Evolutionary conservation across 345 rosid species (phyloP), one percentile per base, ranked within the genome.

Genomic region (Arabidopsis thaliana): DNA sequence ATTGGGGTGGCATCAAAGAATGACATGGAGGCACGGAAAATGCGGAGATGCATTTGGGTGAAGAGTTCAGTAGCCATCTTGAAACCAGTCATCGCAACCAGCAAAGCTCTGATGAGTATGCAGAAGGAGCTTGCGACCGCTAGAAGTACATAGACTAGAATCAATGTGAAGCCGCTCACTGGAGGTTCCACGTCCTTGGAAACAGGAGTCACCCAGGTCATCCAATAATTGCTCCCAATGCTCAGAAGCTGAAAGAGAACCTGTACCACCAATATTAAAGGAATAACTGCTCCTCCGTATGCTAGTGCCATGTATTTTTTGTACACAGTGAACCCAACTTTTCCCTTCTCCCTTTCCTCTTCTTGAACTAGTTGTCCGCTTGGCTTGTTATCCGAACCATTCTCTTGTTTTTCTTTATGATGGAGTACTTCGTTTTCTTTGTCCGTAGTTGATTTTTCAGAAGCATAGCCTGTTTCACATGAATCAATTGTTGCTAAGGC

Each of bases 311-410:
- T 75, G 61, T 85, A 90, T 23, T 86, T 85, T 90, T 88, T 77
- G 82, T 87, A 93, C 7, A 93, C 91, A 1, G 78, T 38, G 74
- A 87, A 82, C 59, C 93, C 90, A 12, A 93, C 98, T 51, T 74
- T 82, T 3, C 98, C 98, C 81, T 86, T 93, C 80, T 88, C 95
- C 66, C 97, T 86, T 75, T 93, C 98, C 51, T 93, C 98, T 78
- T 89, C 95, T 80, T 90, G 89, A 59, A 93, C 84, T 69, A 93
- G 86, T 79, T 93, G 96, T 58, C 87, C 87, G 72, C 82, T 83
- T 41, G 86, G 82, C 73, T 45, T 83, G 16, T 23, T 30, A 28
- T 40, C 57, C 4, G n/a, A 64, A 14, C 71, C 87, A 33, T 78
- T 86, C 20, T 61, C 77, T 80, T 81, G 71, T 42, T 72, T 83